Evolutionary conservation across 768 basidiomycete genomes (phyloP).

Genomic region (Coprinellus micaceus): DNA sequence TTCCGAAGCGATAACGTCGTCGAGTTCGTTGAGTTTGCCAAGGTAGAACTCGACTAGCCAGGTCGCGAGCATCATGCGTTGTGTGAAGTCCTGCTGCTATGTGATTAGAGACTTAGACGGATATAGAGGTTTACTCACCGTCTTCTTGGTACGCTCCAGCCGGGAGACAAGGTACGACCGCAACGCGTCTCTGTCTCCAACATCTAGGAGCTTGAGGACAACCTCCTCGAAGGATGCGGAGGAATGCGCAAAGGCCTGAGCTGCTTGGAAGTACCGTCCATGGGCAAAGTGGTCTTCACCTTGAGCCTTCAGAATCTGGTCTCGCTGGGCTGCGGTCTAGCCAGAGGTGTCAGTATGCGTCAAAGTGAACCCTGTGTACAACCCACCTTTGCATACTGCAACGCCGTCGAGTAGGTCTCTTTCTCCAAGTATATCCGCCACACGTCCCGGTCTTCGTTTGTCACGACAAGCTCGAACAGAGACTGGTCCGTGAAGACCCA

Average conservation of each 20-base stretch:
- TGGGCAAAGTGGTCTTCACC: constrained; percentile 76
- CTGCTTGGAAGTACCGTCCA: constrained; percentile 84
- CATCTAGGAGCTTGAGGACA: constrained; percentile 84
- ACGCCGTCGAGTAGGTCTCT: constrained; percentile 71
- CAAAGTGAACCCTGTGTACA: background rate
- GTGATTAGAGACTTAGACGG: background rate
- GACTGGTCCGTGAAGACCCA: constrained; percentile 92
- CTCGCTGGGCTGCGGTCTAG: constrained; percentile 85
- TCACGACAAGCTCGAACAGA: constrained; percentile 80
- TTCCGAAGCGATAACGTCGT: constrained; percentile 90
- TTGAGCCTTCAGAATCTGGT: constrained; percentile 78
- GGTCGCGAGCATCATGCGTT: constrained; percentile 95
- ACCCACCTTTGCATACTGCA: constrained; percentile 77
- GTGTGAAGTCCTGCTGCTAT: constrained; percentile 73
- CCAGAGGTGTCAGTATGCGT: background rate
- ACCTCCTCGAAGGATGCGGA: constrained; percentile 90
- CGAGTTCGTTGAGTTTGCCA: constrained; percentile 93
- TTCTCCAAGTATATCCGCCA: constrained; percentile 89
- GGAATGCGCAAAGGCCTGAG: constrained; percentile 88
- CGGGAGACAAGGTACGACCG: constrained; percentile 86
- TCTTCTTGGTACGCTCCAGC: constrained; percentile 80
- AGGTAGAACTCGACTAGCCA: constrained; percentile 98
- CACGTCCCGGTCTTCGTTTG: constrained; percentile 89
- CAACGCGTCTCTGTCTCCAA: constrained; percentile 84
- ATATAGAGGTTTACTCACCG: constrained; percentile 42